Conservation (phyloP, 1,284 basidiomycete species). For the Rhodotorula sp. region DNA sequence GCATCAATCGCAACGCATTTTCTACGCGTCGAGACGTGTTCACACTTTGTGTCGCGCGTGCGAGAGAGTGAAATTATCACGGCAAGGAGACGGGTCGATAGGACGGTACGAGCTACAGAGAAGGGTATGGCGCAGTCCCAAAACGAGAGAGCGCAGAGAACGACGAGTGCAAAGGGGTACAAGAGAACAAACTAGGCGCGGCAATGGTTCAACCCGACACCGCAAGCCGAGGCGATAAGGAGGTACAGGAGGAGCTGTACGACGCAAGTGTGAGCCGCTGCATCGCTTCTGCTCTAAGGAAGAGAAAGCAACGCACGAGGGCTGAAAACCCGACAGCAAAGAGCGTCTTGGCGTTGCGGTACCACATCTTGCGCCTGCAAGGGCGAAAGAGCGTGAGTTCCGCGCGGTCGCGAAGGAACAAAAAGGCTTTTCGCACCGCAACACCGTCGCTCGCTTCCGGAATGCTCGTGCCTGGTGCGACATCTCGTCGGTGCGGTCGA, state of each 20-base stretch:
- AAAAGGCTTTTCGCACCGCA: slow-evolving; percentile 54
- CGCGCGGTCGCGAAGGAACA: background rate
- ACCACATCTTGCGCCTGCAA: slow-evolving; percentile 82
- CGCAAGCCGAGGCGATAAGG: slow-evolving; percentile 81
- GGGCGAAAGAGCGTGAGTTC: background rate
- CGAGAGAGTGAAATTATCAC: too few species aligned
- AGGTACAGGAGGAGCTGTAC: slow-evolving; percentile 64
- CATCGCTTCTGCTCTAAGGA: too few species aligned
- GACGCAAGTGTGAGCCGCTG: slow-evolving; percentile 54
- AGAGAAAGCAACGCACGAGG: slow-evolving; percentile 13
- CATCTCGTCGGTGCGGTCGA: slow-evolving; percentile 97
- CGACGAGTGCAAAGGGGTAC: background rate
- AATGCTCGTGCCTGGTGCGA: slow-evolving; percentile 95
- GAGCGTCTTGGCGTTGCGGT: slow-evolving; percentile 67
- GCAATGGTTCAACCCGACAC: slow-evolving; percentile 59
- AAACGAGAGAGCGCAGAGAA: slow-evolving; percentile 2
- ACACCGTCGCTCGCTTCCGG: slow-evolving; percentile 79
- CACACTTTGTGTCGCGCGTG: too few species aligned
- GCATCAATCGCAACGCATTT: too few species aligned
- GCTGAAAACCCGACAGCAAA: slow-evolving; percentile 21
- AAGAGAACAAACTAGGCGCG: background rate
- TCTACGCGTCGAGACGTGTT: too few species aligned
- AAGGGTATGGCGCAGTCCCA: background rate
- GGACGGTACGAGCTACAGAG: background rate
- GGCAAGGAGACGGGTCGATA: too few species aligned